Evolutionary conservation across 345 rosid genomes (phyloP), one percentile per base, ranked within the genome.

Genomic region (Populus deltoides): DNA sequence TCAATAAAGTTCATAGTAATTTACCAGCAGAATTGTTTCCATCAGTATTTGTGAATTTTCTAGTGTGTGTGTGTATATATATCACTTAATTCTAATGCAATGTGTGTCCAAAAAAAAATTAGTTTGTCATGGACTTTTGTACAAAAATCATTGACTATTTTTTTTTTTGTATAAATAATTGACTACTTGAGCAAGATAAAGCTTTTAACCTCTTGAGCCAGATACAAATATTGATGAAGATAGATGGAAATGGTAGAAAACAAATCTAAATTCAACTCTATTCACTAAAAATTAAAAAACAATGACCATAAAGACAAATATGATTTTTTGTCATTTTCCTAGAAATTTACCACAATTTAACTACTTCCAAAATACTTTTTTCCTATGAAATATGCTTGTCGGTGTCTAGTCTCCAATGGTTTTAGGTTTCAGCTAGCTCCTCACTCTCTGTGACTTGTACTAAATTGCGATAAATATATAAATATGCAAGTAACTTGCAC

Each of bases 401-500:
- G 71, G 71, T 65, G 49, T 68, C 49, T 36, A 3, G n/a, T n/a
- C 15, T 41, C 18, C 31, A 43, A 7, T 69, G 20, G 18, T 41
- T 36, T 69, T 39, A 33, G 36, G 36, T 33, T 33, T 33, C 0
- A 18, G 1, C 25, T 45, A 18, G 1, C 25, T 45, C n/a, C 24
- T 8, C n/a, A 53, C 16, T 27, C n/a, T 45, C 6, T 31, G 13
- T 13, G 29, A 75, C 33, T 47, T 61, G 47, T 49, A 15, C 15
- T 20, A 16, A 68, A 68, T 45, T 71, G 10, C 10, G 18, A 73
- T 6, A 65, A 43, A 25, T 38, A 71, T 51, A n/a, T 39, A 39
- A 33, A 4, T 33, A 33, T 33, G 36, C 0, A 6, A 67, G 62
- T 41, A 63, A 70, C 78, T 81, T 81, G 73, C 43, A 68, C 55